A percentile compares a stretch with the other conserved stretches of the same genome.
Conservation (phyloP, 805 yeast species). For the Teunomyces pallodes region DNA sequence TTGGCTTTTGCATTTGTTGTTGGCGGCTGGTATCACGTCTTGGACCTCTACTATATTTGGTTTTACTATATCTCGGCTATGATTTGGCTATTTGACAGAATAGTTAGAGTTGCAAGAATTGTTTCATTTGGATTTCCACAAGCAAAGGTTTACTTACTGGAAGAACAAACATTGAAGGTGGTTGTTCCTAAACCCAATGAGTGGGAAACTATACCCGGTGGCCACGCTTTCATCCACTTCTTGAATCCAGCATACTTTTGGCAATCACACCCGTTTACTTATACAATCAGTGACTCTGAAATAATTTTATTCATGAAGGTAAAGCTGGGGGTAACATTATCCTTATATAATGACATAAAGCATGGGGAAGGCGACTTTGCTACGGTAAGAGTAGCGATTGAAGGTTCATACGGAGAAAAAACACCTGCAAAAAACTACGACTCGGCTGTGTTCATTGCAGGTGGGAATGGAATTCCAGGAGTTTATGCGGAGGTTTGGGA, state of each 20-base stretch:
- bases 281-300: conserved; percentile 16
- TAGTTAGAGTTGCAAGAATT: conserved; percentile 18
- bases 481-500: conserved; percentile 41
- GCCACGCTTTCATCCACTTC: conserved; percentile 27
- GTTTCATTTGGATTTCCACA: conserved; percentile 21
- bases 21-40: conserved; percentile 18
- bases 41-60: conserved; percentile 10
- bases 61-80: conserved; percentile 17
- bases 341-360: conserved; percentile 30
- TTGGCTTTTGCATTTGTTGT: conserved; percentile 19
- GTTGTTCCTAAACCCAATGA: conserved; percentile 19
- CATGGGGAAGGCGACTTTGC: conserved; percentile 32
- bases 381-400: conserved; percentile 45
- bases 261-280: conserved; percentile 33
- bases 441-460: conserved; percentile 52
- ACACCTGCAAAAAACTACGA: conserved; percentile 48
- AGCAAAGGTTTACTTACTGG: conserved; percentile 21
- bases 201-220: conserved; percentile 25
- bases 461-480: conserved; percentile 67
- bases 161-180: conserved; percentile 24
- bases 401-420: conserved; percentile 59
- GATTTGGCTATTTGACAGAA: conserved; percentile 24
- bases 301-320: conserved; percentile 23
- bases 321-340: conserved; percentile 26
- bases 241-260: conserved; percentile 24